Evolutionary conservation across 352 stramenopile genomes (phyloP).

Genomic region (Phytophthora macrochlamydospora): DNA sequence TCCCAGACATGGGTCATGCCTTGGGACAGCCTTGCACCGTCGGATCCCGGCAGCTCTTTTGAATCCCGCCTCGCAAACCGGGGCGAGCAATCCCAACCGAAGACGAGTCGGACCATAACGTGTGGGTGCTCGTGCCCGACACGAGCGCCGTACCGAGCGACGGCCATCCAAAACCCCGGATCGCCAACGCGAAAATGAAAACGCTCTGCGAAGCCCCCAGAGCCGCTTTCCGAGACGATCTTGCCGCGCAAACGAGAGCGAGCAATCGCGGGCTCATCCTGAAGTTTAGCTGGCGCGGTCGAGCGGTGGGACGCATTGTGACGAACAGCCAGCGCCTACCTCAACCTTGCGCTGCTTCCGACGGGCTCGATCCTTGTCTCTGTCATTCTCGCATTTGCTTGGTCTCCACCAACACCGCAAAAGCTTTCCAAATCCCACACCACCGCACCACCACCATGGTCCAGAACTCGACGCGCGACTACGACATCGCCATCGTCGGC

Average conservation of each 20-base stretch:
- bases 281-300: neutral
- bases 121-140: neutral
- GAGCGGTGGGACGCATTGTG: neutral
- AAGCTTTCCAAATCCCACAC: neutral
- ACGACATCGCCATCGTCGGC: constrained; percentile 37
- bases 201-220: neutral
- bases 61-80: neutral
- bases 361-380: neutral
- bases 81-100: neutral
- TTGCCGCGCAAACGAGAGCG: constrained; percentile 17
- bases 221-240: constrained; percentile 8
- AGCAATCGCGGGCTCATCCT: constrained; percentile 10
- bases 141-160: neutral
- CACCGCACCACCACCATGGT: constrained; percentile 12
- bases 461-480: constrained; percentile 24
- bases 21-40: neutral
- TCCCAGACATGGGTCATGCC: neutral
- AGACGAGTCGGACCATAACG: neutral
- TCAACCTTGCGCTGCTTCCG: neutral
- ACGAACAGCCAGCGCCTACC: neutral
- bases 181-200: neutral
- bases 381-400: constrained; percentile 26
- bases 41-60: neutral
- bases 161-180: neutral
- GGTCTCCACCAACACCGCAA: constrained; percentile 9